A percentile compares a stretch with the other conserved stretches of the same genome.
These are phyloP conservation scores for Penicillium simplicissimum DNA, from an alignment of 495 filamentous ascomycete genomes.

Conservation along the genomic window DNA sequence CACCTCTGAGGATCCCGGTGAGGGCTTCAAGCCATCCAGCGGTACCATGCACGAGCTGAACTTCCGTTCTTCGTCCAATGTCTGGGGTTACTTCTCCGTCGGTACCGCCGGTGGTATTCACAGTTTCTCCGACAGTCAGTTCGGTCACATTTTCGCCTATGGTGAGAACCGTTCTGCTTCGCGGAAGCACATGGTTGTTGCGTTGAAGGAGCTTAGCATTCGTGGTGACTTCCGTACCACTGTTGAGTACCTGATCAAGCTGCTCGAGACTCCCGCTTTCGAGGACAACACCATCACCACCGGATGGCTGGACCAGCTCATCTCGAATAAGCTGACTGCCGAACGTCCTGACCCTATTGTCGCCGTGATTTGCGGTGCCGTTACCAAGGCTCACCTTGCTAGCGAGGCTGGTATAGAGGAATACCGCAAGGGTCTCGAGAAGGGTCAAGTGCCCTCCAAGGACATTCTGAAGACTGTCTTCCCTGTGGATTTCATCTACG, in stretches of 20 bases:
- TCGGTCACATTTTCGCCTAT: slow-evolving; percentile 99
- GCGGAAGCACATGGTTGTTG: slow-evolving; percentile 99
- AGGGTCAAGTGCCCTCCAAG: slow-evolving; percentile 94
- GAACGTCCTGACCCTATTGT: slow-evolving; percentile 92
- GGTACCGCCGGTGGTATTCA: slow-evolving; percentile 95
- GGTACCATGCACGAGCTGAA: slow-evolving; percentile 99
- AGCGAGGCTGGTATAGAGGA: slow-evolving; percentile 85
- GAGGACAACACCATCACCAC: slow-evolving; percentile 99
- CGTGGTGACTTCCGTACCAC: slow-evolving; percentile 99
- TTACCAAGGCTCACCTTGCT: slow-evolving; percentile 91
- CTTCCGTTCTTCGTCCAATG: slow-evolving; percentile 97
- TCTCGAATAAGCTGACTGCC: slow-evolving; percentile 94
- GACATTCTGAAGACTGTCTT: slow-evolving; percentile 98
- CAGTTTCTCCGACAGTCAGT: slow-evolving; percentile 98
- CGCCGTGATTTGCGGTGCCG: slow-evolving; percentile 89
- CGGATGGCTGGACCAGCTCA: slow-evolving; percentile 97
- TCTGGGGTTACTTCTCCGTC: slow-evolving; percentile 99
- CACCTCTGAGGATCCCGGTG: slow-evolving; percentile 97
- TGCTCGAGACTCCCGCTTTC: slow-evolving; percentile 97
- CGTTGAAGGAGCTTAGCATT: slow-evolving; percentile 97
- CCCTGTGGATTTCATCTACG: slow-evolving; percentile 98
- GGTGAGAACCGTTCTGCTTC: slow-evolving; percentile 95
- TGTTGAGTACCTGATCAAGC: slow-evolving; percentile 98
- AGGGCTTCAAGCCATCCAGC: slow-evolving; percentile 99
- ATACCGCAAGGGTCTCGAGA: slow-evolving; percentile 87